Percentiles rank a stretch among this genome's conserved stretches.
Conservation (phyloP, 495 filamentous ascomycete genomes). For the Penicillium nucicola region DNA sequence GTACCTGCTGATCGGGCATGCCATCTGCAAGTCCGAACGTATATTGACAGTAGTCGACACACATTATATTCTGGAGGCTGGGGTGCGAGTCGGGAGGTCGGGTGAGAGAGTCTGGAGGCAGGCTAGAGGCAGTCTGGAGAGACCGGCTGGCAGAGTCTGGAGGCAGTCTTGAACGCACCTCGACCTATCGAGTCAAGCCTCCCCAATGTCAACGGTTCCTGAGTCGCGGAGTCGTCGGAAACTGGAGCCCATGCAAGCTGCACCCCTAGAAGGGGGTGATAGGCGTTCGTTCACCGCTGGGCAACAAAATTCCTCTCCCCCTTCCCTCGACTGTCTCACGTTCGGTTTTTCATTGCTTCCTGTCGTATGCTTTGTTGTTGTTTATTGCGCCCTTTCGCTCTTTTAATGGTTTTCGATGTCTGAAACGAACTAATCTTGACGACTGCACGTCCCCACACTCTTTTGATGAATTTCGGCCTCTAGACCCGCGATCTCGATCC, state of each 20-base stretch:
- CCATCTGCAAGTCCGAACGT: too few species aligned
- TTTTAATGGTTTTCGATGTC: slow-evolving; percentile 24
- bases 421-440: slow-evolving; percentile 26
- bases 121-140: too few species aligned
- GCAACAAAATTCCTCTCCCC: slow-evolving; percentile 32
- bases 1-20: too few species aligned
- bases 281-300: slow-evolving; percentile 30
- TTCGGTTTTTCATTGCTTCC: slow-evolving; percentile 24
- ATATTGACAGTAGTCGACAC: neutral
- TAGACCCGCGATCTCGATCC: slow-evolving; percentile 9
- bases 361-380: slow-evolving; percentile 27
- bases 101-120: too few species aligned
- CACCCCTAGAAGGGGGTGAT: slow-evolving; percentile 17
- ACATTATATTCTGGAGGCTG: too few species aligned
- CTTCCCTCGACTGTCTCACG: slow-evolving; percentile 21
- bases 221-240: neutral
- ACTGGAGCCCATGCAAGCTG: neutral
- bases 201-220: neutral
- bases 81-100: too few species aligned
- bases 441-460: slow-evolving; percentile 20
- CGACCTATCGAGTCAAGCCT: neutral
- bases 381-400: slow-evolving; percentile 25
- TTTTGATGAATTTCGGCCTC: slow-evolving; percentile 11
- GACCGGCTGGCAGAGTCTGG: too few species aligned
- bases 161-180: neutral